Conservation (phyloP, 495 filamentous ascomycete genomes). For the Daldinia loculata region DNA sequence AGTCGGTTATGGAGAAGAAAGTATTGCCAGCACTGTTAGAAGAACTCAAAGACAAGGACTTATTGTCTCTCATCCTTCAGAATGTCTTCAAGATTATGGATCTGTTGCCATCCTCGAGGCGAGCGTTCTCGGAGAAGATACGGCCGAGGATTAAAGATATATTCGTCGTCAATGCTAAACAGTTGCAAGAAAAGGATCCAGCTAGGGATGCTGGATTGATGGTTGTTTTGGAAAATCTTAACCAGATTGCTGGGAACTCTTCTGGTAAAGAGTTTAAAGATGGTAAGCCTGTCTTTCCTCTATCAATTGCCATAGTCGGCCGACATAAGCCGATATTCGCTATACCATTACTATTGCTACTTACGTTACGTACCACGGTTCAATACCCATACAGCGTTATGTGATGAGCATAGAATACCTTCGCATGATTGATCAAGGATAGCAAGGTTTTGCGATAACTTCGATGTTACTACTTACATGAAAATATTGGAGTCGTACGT, state of each 20-base stretch:
- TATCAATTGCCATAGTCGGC: not conserved
- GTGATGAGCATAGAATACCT: not conserved
- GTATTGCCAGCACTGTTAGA: constrained; percentile 86
- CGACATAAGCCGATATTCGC: not conserved
- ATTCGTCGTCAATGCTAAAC: constrained; percentile 68
- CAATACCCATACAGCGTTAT: not conserved
- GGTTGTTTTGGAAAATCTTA: constrained; percentile 84
- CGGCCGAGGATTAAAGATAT: constrained; percentile 84
- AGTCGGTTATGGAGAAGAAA: constrained; percentile 93
- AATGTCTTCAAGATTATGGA: constrained; percentile 90
- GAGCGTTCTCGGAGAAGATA: constrained; percentile 82
- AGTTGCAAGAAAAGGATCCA: constrained; percentile 74
- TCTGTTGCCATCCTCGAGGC: constrained; percentile 75
- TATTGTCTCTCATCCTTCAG: constrained; percentile 82
- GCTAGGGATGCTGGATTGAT: constrained; percentile 89
- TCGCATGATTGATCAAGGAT: not conserved
- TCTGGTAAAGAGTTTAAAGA: constrained; percentile 94
- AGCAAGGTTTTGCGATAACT: not conserved
- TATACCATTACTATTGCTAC: not conserved
- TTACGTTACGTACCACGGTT: not conserved
- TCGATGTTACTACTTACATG: not conserved
- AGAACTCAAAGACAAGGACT: constrained; percentile 88
- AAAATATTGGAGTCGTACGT: not conserved
- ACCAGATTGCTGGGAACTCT: constrained; percentile 77
- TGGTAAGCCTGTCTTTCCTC: constrained; percentile 58